Conservation (phyloP, 139 green algal genomes). For the Volvox reticuliferus region DNA sequence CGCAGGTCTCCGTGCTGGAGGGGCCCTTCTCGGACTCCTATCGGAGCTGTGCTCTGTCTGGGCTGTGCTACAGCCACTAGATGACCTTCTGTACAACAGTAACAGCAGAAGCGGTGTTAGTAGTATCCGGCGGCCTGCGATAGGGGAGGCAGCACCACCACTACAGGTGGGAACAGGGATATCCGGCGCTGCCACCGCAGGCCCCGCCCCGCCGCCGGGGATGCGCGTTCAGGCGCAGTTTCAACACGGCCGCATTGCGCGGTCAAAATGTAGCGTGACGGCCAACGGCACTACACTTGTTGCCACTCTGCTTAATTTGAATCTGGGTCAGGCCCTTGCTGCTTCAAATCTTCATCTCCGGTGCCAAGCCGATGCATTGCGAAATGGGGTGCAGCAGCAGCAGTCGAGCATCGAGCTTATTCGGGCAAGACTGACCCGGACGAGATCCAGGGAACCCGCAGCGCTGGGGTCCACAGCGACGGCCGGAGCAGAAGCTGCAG, state of each 20-base stretch:
- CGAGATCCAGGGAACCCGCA: background rate
- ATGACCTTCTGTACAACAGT: background rate
- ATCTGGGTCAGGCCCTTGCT: background rate
- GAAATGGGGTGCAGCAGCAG: background rate
- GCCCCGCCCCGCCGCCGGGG: background rate
- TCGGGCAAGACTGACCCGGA: background rate
- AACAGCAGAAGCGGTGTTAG: background rate
- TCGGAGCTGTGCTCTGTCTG: background rate
- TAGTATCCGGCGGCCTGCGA: background rate
- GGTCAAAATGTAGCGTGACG: background rate
- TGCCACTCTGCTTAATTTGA: background rate
- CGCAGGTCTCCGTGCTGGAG: background rate
- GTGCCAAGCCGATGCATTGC: too few species aligned
- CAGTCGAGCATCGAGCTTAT: background rate
- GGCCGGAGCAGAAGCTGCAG: background rate
- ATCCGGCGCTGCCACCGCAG: background rate
- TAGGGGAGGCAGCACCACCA: background rate
- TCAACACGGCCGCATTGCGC: background rate
- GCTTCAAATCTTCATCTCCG: too few species aligned
- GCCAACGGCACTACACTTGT: background rate
- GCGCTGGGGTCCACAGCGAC: background rate
- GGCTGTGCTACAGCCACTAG: conserved; percentile 6
- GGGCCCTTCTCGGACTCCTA: conserved; percentile 21
- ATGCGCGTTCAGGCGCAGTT: background rate
- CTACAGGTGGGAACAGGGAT: background rate